Evolutionary conservation across 2,329 filamentous ascomycete species (phyloP).

Genomic region (Aspergillus felis): DNA sequence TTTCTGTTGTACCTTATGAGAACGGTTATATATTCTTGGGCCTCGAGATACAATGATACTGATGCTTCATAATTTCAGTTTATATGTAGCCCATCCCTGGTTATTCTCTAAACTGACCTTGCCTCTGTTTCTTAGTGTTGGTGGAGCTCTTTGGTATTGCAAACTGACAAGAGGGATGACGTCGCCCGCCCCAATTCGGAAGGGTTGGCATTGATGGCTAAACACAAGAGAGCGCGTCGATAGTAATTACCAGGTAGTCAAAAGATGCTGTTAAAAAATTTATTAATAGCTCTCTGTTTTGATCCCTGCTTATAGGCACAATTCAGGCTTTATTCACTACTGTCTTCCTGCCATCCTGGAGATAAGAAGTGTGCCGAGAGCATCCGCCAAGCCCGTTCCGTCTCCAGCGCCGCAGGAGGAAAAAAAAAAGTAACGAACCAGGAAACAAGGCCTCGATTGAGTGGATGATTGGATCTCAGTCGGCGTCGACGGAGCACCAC

Average conservation of each 20-base stretch:
- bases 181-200: background rate
- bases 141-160: background rate
- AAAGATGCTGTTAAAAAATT: background rate
- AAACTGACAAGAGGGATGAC: background rate
- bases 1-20: background rate
- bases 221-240: background rate
- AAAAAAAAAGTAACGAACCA: background rate
- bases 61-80: background rate
- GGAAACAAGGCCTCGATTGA: background rate
- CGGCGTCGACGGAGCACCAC: background rate
- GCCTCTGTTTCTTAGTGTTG: background rate
- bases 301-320: background rate
- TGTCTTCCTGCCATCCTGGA: background rate
- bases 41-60: background rate
- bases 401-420: slow-evolving; percentile 1
- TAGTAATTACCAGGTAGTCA: background rate
- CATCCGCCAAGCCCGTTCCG: slow-evolving; percentile 13
- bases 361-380: background rate
- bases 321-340: background rate
- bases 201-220: background rate
- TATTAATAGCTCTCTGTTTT: background rate
- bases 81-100: background rate
- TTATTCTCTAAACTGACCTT: background rate
- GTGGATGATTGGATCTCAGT: background rate
- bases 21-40: background rate